Base-by-base conservation (phyloP, 2,329 filamentous ascomycete species). In the Microcyclospora tardicrescens region DNA sequence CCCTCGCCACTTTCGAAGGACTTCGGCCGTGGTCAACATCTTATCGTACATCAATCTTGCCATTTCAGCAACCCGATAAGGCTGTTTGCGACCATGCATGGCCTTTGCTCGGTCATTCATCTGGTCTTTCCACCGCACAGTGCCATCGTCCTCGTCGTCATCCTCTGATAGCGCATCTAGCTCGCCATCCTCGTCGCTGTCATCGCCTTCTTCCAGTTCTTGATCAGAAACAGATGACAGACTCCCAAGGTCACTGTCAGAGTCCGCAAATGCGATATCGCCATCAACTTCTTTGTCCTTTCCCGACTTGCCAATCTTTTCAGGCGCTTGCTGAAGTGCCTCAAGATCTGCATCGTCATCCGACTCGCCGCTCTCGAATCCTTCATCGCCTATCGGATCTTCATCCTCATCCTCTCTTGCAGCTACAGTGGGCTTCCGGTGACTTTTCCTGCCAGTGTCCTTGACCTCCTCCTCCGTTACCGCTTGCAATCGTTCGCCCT, bases 211-310 rank as follows among this genome's bases (percentile, higher is more conserved):
- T 34, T 72, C 70, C 2, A 70, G 47, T 24, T 72, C 68, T 41
- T 71, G 68, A 14, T 74, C 72, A 6, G 75, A 72, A 8, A 65
- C 70, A 1, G 68, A 71, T 8, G 84, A 93, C 46, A 95, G 62
- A 3, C 89, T 94, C 6, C 91, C 91, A 4, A 98, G 71, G 57
- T 98, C 93, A 0, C 91, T 98, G 60, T 98, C 93, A 54, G 85
- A 94, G 55, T 98, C 91, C 11, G 91, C 91, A 65, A 95, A 98
- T 1, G 79, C 84, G 41, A 96, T 53, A 39, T 94, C 84, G 24
- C 77, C 83, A 16, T 77, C 74, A 10, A 67, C 67, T 15, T 60
- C 48, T 28, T 50, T 49, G 38, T 61, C 69, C 29, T 72, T 50
- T 13, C 39, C 39, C 62, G 27, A 78, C 74, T 36, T 67, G 61